phyloP scores from a whole-genome alignment of 352 stramenopile species.

The Elongisporangium senticosum region DNA sequence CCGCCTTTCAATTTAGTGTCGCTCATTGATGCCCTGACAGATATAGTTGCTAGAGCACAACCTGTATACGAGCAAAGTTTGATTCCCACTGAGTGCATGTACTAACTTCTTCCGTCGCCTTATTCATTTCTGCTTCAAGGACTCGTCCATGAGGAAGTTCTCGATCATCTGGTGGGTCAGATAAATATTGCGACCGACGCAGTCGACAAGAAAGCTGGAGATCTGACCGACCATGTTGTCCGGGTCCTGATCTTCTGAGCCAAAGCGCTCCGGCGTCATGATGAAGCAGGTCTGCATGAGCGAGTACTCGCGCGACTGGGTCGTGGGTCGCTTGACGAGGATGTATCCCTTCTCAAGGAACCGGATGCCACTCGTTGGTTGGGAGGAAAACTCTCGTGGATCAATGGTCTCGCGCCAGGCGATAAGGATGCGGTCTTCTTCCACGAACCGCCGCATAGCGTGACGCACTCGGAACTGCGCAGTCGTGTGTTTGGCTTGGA shows the following conservation, averaged over 20 bases:
- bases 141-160: conserved; percentile 3
- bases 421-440: conserved; percentile 7
- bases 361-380: conserved; percentile 1
- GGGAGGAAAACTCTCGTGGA: not conserved
- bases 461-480: conserved; percentile 30
- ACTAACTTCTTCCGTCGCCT: too few relatives aligned
- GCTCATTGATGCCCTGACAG: too few relatives aligned
- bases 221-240: not conserved
- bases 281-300: conserved; percentile 8
- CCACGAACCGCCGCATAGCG: conserved; percentile 25
- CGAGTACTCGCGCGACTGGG: not conserved
- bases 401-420: conserved; percentile 4
- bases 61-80: too few relatives aligned
- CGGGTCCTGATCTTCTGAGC: not conserved
- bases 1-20: too few relatives aligned
- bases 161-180: conserved; percentile 5
- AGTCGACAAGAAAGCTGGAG: not conserved
- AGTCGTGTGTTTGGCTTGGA: conserved; percentile 23
- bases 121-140: conserved; percentile 4
- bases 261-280: not conserved
- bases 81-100: too few relatives aligned
- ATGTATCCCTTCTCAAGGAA: conserved; percentile 3
- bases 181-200: conserved; percentile 1
- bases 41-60: too few relatives aligned
- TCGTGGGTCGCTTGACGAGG: not conserved